A percentile compares a stretch with the other conserved stretches of the same genome.
phyloP scores from a whole-genome alignment of 139 green algal species.

The Gonium pectorale region DNA sequence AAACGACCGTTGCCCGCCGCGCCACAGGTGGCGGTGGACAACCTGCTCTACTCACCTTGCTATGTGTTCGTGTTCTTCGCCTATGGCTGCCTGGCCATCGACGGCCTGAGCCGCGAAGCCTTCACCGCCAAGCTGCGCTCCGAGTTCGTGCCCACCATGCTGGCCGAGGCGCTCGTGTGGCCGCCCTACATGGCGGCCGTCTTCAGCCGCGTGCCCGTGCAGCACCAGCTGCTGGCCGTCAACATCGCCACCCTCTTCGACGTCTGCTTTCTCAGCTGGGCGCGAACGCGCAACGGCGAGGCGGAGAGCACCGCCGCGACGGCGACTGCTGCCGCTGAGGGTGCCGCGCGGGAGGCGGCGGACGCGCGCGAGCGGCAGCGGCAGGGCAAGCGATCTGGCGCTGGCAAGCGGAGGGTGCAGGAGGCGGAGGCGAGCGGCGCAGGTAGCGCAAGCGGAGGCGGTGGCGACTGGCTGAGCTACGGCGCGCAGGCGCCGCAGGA shows the following conservation, averaged over 20 bases:
- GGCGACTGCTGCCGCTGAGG: too few species aligned
- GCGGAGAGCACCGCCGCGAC: background rate
- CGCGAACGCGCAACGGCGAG: background rate
- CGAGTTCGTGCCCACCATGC: constrained; percentile 63
- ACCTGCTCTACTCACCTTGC: constrained; percentile 45
- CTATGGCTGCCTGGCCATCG: constrained; percentile 52
- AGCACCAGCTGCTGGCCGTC: constrained; percentile 67
- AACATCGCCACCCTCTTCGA: constrained; percentile 67
- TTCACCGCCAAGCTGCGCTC: constrained; percentile 10
- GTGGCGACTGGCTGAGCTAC: background rate
- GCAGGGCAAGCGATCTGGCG: background rate
- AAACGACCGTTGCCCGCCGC: too few species aligned
- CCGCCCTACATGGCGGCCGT: constrained; percentile 57
- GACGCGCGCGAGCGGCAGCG: background rate
- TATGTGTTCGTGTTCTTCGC: constrained; percentile 58
- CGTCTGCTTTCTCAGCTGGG: constrained; percentile 65
- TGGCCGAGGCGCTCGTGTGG: constrained; percentile 57
- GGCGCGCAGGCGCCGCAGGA: background rate
- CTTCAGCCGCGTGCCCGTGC: constrained; percentile 54
- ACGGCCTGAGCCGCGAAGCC: constrained; percentile 2
- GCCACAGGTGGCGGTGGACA: constrained; percentile 56
- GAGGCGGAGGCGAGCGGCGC: too few species aligned
- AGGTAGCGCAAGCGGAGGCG: too few species aligned
- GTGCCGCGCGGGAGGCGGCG: too few species aligned
- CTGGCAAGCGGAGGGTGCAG: background rate